phyloP scores from a whole-genome alignment of 441 rosid species.

The Gossypium trilobum region DNA sequence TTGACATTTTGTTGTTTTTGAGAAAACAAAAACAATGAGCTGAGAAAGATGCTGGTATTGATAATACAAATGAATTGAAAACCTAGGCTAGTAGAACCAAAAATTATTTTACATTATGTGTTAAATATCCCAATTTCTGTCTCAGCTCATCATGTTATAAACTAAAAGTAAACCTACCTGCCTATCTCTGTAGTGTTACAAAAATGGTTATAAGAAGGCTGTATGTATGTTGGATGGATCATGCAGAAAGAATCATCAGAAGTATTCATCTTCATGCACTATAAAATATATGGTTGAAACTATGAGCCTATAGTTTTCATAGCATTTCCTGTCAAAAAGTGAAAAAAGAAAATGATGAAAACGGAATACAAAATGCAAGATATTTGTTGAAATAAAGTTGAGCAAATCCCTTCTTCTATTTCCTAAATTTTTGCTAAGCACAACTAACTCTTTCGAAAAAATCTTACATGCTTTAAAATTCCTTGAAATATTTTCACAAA shows the following conservation, averaged over 20 bases:
- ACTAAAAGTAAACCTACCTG: neutral
- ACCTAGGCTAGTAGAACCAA: conserved; percentile 17
- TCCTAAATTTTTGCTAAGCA: neutral
- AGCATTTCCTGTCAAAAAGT: neutral
- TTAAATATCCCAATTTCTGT: conserved; percentile 6
- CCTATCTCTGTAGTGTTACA: neutral
- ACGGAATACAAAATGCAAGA: neutral
- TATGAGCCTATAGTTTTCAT: neutral
- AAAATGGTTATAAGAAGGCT: neutral
- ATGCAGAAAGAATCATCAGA: neutral
- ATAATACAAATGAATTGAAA: conserved; percentile 20
- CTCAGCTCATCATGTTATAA: conserved; percentile 9
- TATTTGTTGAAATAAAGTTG: neutral
- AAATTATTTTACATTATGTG: conserved; percentile 23
- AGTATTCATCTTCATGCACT: neutral
- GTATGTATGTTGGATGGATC: neutral
- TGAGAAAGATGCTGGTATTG: neutral
- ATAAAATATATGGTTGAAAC: neutral
- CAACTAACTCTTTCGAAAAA: neutral
- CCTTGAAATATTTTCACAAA: neutral
- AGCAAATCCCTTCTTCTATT: neutral
- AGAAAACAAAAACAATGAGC: neutral
- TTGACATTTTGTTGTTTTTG: neutral
- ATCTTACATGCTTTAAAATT: neutral
- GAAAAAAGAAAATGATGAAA: neutral